Base-by-base conservation (phyloP, 208 protist genomes). In the Porcisia deanei region DNA sequence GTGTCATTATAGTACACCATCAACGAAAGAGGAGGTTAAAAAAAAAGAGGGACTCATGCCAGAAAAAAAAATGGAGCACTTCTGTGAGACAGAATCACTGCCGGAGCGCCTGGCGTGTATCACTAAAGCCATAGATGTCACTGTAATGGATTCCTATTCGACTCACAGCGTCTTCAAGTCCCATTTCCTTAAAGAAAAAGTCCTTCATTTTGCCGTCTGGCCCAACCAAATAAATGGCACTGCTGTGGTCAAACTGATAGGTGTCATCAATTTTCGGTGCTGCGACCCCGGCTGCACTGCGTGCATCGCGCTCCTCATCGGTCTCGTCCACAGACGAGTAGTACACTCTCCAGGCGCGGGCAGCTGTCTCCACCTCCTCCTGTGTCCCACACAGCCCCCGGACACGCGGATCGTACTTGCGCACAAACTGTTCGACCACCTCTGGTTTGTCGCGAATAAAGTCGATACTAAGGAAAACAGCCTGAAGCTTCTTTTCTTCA, bases 181-280 rank as follows among this genome's bases (percentile, higher is more conserved):
- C 89, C 90, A 96, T 96, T 57, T 95, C 92, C 64, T 88, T 84
- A 73, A 94, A 95, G 74, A 94, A 94, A 66, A 96, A 96, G 80
- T 96, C 92, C 69, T 92, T 92, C 88, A 96, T 90, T 63, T 96
- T 94, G 12, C 92, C 90, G 75, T 96, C 90, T 12, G 90, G 90
- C 0, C 90, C 90, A 1, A 96, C 92, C 22, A 96, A 82, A 57
- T 95, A 96, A 39, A 96, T 91, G 57, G 90, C 88, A 67, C 90
- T 92, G 82, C 90, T 95, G 79, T 96, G 92, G 71, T 96, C 92
- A 67, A 96, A 92, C 77, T 96, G 92, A 68, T 91, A 96, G 5
- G 87, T 91, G 79, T 96, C 91, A 54, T 96, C 91, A 14, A 92
- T 77, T 1, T 43, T 63, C 39, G 88, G 86, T 16, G 80, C 83